Percentiles rank a stretch among this genome's conserved stretches.
phyloP scores from a whole-genome alignment of 2,329 filamentous ascomycete species.

The Plenodomus tracheiphilus region DNA sequence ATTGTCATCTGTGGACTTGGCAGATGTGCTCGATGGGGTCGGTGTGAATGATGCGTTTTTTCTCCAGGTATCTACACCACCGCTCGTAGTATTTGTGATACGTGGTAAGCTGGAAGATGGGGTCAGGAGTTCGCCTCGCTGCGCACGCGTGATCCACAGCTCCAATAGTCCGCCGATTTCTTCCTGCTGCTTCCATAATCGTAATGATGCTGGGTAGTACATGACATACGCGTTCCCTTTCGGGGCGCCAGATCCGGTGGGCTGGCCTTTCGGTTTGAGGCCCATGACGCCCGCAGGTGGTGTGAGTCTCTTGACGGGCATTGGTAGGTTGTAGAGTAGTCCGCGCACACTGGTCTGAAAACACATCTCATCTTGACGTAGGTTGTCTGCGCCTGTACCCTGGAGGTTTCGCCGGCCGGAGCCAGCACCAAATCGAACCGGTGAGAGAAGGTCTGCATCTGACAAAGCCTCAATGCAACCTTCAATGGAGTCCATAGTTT shows the following conservation, averaged over 20 bases:
- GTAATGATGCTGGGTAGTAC: conserved; percentile 86
- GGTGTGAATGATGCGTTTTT: conserved; percentile 24
- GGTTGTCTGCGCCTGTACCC: conserved; percentile 64
- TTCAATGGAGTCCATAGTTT: conserved; percentile 75
- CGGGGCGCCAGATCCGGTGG: conserved; percentile 14
- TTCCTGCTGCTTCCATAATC: conserved; percentile 81
- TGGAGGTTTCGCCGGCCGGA: conserved; percentile 53
- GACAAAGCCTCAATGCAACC: conserved; percentile 87
- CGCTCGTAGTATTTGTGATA: conserved; percentile 25
- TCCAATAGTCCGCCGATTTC: conserved; percentile 77
- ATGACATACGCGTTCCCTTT: conserved; percentile 75
- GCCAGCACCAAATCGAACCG: conserved; percentile 69
- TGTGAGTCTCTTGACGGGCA: conserved; percentile 71
- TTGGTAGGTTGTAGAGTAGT: conserved; percentile 80
- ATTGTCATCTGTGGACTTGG: conserved; percentile 16
- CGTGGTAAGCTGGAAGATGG: conserved; percentile 30
- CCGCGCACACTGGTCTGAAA: conserved; percentile 91
- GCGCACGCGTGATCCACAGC: conserved; percentile 65
- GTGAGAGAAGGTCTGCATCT: conserved; percentile 81
- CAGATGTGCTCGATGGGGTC: conserved; percentile 4
- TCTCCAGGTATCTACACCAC: conserved; percentile 47
- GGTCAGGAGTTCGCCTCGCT: conserved; percentile 44
- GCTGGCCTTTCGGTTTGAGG: conserved; percentile 35
- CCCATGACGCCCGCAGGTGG: conserved; percentile 44
- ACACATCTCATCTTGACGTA: conserved; percentile 91